Conservation (phyloP, 495 filamentous ascomycete species). For the Penicillium chermesinum region DNA sequence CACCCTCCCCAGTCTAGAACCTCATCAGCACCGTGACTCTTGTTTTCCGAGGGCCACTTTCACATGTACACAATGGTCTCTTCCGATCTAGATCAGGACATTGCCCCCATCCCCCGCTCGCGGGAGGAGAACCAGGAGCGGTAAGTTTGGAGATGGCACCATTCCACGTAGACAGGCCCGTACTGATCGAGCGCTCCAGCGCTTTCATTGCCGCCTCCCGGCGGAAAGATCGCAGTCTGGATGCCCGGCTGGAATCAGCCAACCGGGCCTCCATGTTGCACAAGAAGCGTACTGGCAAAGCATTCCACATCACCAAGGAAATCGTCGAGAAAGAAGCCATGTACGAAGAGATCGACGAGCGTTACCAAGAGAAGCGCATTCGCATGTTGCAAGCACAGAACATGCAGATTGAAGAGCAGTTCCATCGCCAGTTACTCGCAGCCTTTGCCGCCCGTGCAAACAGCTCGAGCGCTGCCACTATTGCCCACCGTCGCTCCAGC, state of each 20-base stretch:
- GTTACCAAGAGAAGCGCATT: slow-evolving; percentile 42
- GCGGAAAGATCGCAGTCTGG: slow-evolving; percentile 79
- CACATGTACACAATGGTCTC: slow-evolving; percentile 11
- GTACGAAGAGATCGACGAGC: slow-evolving; percentile 94
- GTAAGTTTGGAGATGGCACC: slow-evolving; percentile 32
- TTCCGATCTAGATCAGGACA: slow-evolving; percentile 32
- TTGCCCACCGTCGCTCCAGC: slow-evolving; percentile 22
- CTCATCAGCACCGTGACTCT: neutral
- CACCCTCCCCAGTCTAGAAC: neutral
- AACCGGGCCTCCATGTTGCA: slow-evolving; percentile 84
- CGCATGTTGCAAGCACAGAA: slow-evolving; percentile 41
- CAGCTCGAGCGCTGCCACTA: slow-evolving; percentile 13
- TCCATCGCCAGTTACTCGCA: slow-evolving; percentile 36
- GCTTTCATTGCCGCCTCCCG: slow-evolving; percentile 96
- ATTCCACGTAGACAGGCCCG: neutral
- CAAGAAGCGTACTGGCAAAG: slow-evolving; percentile 80
- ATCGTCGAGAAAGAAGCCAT: slow-evolving; percentile 92
- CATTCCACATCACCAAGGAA: slow-evolving; percentile 75
- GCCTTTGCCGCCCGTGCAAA: slow-evolving; percentile 27
- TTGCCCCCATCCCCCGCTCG: slow-evolving; percentile 35
- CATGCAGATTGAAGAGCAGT: slow-evolving; percentile 38
- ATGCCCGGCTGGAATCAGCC: slow-evolving; percentile 86
- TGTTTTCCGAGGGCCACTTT: too few relatives aligned
- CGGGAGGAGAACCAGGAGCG: slow-evolving; percentile 87
- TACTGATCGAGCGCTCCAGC: slow-evolving; percentile 35